These are phyloP conservation scores for Picea abies DNA, from an alignment of 83 land plant genomes.

Conservation along the genomic window DNA sequence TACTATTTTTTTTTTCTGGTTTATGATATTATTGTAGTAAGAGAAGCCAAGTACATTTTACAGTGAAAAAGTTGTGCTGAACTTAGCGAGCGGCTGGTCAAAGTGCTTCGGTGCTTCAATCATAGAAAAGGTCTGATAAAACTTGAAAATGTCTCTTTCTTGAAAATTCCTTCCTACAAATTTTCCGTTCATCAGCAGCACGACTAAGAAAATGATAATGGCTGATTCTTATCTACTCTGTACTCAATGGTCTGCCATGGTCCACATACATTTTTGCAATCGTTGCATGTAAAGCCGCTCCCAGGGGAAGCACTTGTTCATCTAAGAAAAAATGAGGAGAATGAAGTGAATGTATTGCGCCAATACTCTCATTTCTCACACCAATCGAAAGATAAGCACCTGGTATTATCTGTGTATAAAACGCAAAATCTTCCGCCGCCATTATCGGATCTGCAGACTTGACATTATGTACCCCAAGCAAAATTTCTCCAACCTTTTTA, in stretches of 20 bases:
- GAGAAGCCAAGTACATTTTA: too few relatives aligned
- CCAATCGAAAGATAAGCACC: constrained; percentile 66
- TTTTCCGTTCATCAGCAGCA: too few relatives aligned
- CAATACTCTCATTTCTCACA: constrained; percentile 43
- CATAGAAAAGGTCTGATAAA: too few relatives aligned
- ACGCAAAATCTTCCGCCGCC: constrained; percentile 94
- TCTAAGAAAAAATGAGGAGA: constrained; percentile 63
- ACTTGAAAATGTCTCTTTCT: too few relatives aligned
- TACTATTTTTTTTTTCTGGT: too few relatives aligned
- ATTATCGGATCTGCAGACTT: constrained; percentile 28
- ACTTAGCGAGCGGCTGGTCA: too few relatives aligned
- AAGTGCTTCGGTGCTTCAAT: too few relatives aligned
- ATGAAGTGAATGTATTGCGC: constrained; percentile 26
- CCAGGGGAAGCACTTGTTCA: constrained; percentile 59
- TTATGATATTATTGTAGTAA: too few relatives aligned
- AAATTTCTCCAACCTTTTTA: constrained; percentile 45
- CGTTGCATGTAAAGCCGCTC: constrained; percentile 67
- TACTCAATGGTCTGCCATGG: background rate
- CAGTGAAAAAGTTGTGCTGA: too few relatives aligned
- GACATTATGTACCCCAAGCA: constrained; percentile 66
- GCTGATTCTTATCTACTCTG: too few relatives aligned
- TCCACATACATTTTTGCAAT: constrained; percentile 25
- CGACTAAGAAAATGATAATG: too few relatives aligned
- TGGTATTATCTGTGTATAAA: constrained; percentile 71
- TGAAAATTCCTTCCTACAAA: too few relatives aligned